Conservation (phyloP, 176 grass and related monocot species). For the Carex littledalei region DNA sequence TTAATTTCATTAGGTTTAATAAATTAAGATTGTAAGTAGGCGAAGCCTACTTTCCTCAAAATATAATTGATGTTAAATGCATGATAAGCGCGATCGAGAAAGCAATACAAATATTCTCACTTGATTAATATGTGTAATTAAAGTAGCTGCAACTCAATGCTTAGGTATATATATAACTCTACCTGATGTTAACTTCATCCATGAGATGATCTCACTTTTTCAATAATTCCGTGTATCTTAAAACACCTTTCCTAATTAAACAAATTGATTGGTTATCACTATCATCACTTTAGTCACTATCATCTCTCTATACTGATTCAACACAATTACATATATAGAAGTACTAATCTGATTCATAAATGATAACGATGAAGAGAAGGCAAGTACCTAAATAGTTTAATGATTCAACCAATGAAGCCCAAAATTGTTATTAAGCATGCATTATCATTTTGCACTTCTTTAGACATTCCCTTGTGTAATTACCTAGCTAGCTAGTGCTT, state of each 20-base stretch:
- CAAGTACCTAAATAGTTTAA: conserved; percentile 1
- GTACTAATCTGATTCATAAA: not conserved
- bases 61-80: not conserved
- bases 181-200: not conserved
- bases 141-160: not conserved
- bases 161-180: not conserved
- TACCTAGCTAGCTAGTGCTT: conserved; percentile 11
- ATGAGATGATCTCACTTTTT: not conserved
- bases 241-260: not conserved
- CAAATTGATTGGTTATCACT: not conserved
- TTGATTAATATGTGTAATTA: not conserved
- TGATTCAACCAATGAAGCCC: not conserved
- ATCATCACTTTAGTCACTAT: conserved; percentile 6
- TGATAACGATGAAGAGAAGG: not conserved
- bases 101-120: not conserved
- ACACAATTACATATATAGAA: not conserved
- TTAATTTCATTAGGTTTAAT: too few relatives aligned
- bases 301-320: not conserved
- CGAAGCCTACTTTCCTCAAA: not conserved
- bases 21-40: too few relatives aligned
- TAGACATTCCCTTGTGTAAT: conserved; percentile 1
- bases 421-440: not conserved
- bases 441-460: conserved; percentile 14
- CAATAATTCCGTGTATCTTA: not conserved
- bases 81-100: not conserved